Evolutionary conservation across 192 early-diverging fungal species (phyloP).

Genomic region (Coemansia sp.): DNA sequence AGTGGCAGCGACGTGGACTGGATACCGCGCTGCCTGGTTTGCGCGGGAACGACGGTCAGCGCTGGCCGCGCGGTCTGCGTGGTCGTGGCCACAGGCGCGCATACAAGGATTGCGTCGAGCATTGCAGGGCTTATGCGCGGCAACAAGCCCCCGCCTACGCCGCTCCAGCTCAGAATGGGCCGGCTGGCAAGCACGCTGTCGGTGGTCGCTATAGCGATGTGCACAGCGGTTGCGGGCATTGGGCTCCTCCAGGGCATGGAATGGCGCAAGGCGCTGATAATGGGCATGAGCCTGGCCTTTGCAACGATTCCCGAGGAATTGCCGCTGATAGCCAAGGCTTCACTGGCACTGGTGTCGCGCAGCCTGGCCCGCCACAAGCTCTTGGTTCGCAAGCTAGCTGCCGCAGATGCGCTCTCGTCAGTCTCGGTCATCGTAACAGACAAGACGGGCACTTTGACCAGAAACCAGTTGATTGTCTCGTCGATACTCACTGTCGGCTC

Average conservation of each 20-base stretch:
- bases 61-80: conserved; percentile 33
- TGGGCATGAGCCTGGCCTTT: conserved; percentile 42
- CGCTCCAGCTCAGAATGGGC: conserved; percentile 26
- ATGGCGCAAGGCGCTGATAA: conserved; percentile 38
- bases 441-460: conserved; percentile 72
- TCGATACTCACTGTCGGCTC: conserved; percentile 25
- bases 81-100: conserved; percentile 31
- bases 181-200: conserved; percentile 24
- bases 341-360: conserved; percentile 31
- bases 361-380: conserved; percentile 49
- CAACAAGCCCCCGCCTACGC: conserved; percentile 14
- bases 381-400: conserved; percentile 62
- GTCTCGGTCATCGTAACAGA: conserved; percentile 68
- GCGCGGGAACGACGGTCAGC: conserved; percentile 36
- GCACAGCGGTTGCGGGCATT: conserved; percentile 18
- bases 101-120: conserved; percentile 22
- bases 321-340: conserved; percentile 45
- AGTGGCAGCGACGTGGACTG: neutral
- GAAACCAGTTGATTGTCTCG: conserved; percentile 59
- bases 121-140: conserved; percentile 10
- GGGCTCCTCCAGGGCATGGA: conserved; percentile 21
- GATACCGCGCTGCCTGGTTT: conserved; percentile 19
- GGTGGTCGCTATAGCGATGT: conserved; percentile 15
- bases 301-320: conserved; percentile 53
- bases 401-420: conserved; percentile 62